These are phyloP conservation scores for Aristolochia contorta DNA, from an alignment of 164 flowering plant species.

Conservation along the genomic window DNA sequence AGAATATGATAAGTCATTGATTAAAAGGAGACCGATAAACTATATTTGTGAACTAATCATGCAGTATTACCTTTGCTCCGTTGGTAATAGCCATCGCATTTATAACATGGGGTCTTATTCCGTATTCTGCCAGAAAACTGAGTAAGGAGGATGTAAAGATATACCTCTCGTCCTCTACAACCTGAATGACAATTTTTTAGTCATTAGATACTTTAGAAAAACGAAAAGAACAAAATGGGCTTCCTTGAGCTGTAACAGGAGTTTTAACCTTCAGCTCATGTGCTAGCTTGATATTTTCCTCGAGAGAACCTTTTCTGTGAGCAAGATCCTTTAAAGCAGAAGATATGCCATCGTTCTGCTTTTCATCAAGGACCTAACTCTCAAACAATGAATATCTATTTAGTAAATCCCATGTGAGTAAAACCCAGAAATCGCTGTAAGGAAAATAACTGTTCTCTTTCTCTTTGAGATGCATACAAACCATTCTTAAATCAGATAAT, in stretches of 20 bases:
- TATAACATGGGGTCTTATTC: conserved; percentile 50
- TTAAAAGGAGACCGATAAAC: no score
- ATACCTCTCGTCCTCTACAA: conserved; percentile 69
- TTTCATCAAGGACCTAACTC: conserved; percentile 67
- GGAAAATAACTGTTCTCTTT: background rate
- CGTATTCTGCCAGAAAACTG: conserved; percentile 65
- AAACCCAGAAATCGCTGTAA: background rate
- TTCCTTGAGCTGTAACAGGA: background rate
- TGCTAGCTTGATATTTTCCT: conserved; percentile 58
- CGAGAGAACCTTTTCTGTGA: conserved; percentile 64
- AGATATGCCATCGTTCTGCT: conserved; percentile 55
- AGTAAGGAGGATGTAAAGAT: conserved; percentile 68
- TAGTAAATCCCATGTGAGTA: background rate
- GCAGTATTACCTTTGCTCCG: conserved; percentile 46
- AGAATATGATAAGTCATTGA: no score
- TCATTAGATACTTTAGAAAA: background rate
- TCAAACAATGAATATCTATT: conserved; percentile 4
- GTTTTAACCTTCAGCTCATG: conserved; percentile 62
- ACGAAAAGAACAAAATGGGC: no score
- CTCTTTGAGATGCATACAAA: conserved; percentile 17
- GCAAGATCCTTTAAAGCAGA: conserved; percentile 60
- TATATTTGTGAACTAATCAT: no score
- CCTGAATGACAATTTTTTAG: conserved; percentile 29
- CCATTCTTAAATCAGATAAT: conserved; percentile 74
- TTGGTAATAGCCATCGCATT: conserved; percentile 59